These are phyloP conservation scores for Trametes maxima DNA, from an alignment of 768 basidiomycete species.

Conservation along the genomic window DNA sequence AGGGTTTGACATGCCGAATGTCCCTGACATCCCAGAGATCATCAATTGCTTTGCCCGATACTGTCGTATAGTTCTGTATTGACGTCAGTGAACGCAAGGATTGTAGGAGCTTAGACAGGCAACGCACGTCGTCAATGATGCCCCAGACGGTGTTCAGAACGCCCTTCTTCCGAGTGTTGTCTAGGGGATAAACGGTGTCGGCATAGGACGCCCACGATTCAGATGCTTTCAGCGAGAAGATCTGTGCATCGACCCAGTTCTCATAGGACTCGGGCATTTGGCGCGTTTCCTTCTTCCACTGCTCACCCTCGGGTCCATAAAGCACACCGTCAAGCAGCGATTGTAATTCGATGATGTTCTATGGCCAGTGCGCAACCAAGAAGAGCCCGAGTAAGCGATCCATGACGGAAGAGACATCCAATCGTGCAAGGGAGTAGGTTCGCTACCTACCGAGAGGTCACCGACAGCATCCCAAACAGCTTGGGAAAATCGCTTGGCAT, in stretches of 20 bases:
- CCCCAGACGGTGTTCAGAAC: constrained; percentile 68
- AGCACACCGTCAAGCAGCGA: constrained; percentile 66
- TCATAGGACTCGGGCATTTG: constrained; percentile 64
- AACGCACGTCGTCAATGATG: constrained; percentile 56
- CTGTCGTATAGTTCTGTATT: constrained; percentile 57
- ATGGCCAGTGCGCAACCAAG: background rate
- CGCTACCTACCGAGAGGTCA: constrained; percentile 65
- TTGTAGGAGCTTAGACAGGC: background rate
- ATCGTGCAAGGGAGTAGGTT: background rate
- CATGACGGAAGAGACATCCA: background rate
- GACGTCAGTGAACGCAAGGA: background rate
- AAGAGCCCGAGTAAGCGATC: background rate
- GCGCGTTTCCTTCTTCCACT: constrained; percentile 52
- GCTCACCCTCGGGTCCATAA: constrained; percentile 54
- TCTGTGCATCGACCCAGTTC: constrained; percentile 69
- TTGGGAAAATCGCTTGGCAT: constrained; percentile 77
- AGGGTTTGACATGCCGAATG: constrained; percentile 52
- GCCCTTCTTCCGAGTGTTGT: constrained; percentile 49
- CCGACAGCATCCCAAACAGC: constrained; percentile 81
- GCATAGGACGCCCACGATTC: constrained; percentile 52
- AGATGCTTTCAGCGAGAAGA: constrained; percentile 61
- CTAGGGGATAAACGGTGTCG: constrained; percentile 59
- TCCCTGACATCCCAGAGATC: constrained; percentile 63
- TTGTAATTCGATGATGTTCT: constrained; percentile 70
- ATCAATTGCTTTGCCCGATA: constrained; percentile 59